These are phyloP conservation scores for Mucor saturninus DNA, from an alignment of 371 early-diverging fungal species.

Conservation along the genomic window DNA sequence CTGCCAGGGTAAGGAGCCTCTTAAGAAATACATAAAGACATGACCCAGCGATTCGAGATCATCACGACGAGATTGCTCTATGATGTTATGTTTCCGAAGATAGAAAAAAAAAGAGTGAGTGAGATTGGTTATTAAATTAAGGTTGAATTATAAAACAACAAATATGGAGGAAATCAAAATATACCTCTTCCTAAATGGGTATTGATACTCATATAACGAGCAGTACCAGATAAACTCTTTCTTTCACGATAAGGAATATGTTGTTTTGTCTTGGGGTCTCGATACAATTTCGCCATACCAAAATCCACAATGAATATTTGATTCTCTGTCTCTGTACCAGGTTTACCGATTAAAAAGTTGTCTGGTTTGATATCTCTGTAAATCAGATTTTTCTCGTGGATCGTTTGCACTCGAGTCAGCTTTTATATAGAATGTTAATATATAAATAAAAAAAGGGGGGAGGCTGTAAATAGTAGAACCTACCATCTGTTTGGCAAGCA, in stretches of 20 bases:
- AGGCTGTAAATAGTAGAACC: neutral
- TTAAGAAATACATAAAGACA: conserved; percentile 97
- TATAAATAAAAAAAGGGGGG: no score
- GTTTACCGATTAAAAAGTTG: conserved; percentile 94
- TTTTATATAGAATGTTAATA: conserved; percentile 17
- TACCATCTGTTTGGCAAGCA: conserved; percentile 96
- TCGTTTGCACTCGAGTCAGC: conserved; percentile 86
- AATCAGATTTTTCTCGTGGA: conserved; percentile 94
- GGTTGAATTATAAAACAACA: neutral
- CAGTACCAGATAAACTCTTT: conserved; percentile 95
- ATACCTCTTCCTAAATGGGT: conserved; percentile 91
- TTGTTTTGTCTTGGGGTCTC: conserved; percentile 89
- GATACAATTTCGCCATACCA: conserved; percentile 97
- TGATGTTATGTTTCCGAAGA: neutral
- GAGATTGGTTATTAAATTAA: no score
- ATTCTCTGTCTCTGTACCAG: conserved; percentile 65
- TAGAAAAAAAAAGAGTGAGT: neutral
- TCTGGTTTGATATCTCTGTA: conserved; percentile 99
- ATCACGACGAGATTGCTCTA: conserved; percentile 96
- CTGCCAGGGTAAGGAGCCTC: conserved; percentile 98
- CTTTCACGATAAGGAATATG: conserved; percentile 94
- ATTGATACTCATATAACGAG: conserved; percentile 97
- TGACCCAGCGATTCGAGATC: conserved; percentile 98
- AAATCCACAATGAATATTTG: conserved; percentile 90
- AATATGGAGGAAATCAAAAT: conserved; percentile 6